Percentiles rank a stretch among this genome's conserved stretches.
Conservation (phyloP, 768 basidiomycete genomes). For the Stropharia rugosoannulata region DNA sequence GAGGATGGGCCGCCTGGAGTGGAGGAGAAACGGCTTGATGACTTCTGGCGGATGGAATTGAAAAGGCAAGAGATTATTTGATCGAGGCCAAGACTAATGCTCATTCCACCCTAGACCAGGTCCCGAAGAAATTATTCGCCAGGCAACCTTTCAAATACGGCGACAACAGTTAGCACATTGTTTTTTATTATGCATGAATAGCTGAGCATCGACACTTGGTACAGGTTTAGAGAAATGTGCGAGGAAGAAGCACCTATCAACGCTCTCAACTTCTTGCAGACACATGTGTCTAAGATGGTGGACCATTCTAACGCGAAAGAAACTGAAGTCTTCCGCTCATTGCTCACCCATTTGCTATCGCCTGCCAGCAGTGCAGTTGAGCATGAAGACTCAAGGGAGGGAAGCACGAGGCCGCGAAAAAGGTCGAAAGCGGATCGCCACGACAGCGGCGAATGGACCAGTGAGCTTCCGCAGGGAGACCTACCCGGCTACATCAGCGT, state of each 20-base stretch:
- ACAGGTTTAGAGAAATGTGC: conserved; percentile 83
- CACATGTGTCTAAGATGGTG: conserved; percentile 67
- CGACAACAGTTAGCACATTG: conserved; percentile 61
- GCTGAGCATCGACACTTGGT: not conserved
- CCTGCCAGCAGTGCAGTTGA: conserved; percentile 23
- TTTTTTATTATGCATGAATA: not conserved
- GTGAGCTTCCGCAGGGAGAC: conserved; percentile 29
- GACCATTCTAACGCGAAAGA: conserved; percentile 66
- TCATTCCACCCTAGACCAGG: conserved; percentile 44
- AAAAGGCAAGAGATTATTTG: conserved; percentile 45
- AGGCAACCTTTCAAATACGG: conserved; percentile 62
- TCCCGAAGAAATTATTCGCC: conserved; percentile 61
- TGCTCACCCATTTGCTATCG: conserved; percentile 63
- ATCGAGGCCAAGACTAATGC: not conserved
- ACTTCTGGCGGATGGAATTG: conserved; percentile 77
- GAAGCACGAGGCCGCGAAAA: conserved; percentile 34
- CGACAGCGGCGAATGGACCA: conserved; percentile 38
- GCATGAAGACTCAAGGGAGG: conserved; percentile 29
- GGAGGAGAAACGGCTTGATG: conserved; percentile 58
- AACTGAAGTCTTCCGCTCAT: conserved; percentile 57
- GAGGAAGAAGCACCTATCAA: conserved; percentile 58
- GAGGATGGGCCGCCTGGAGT: conserved; percentile 23
- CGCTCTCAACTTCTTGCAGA: conserved; percentile 72
- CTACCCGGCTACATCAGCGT: conserved; percentile 8
- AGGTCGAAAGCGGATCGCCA: conserved; percentile 43